A percentile compares a stretch with the other conserved stretches of the same genome.
Conservation (phyloP, 257 asterid genomes). For the Plantago ovata region DNA sequence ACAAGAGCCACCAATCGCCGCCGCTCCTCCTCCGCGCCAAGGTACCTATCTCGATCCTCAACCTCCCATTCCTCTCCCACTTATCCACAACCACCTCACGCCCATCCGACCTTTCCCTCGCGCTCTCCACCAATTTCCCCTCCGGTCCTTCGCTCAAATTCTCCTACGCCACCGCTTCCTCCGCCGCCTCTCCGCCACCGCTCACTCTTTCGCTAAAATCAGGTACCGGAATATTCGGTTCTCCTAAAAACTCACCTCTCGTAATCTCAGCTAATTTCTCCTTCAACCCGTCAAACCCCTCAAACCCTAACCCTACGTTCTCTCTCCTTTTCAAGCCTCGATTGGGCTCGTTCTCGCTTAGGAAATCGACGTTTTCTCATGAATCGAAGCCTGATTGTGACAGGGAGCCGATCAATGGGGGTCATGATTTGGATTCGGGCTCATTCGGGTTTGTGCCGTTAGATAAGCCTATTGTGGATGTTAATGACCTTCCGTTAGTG, state of each 20-base stretch:
- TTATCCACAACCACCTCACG: slow-evolving; percentile 78
- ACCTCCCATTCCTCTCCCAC: slow-evolving; percentile 73
- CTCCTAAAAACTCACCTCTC: slow-evolving; percentile 74
- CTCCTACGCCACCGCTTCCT: slow-evolving; percentile 45
- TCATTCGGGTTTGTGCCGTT: slow-evolving; percentile 63
- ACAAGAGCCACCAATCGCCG: slow-evolving; percentile 26
- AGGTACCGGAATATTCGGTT: slow-evolving; percentile 80
- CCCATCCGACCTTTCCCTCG: slow-evolving; percentile 77
- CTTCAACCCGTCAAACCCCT: slow-evolving; percentile 50
- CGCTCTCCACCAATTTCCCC: slow-evolving; percentile 68
- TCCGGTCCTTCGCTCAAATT: slow-evolving; percentile 76
- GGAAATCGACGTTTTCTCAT: slow-evolving; percentile 52
- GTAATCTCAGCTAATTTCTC: slow-evolving; percentile 71
- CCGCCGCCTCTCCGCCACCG: slow-evolving; percentile 42
- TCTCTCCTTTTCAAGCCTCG: slow-evolving; percentile 66
- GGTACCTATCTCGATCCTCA: slow-evolving; percentile 69
- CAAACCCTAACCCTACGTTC: slow-evolving; percentile 57
- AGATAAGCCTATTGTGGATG: slow-evolving; percentile 38
- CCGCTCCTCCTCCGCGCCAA: slow-evolving; percentile 79
- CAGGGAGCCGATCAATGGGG: slow-evolving; percentile 20
- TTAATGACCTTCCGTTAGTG: slow-evolving; percentile 40
- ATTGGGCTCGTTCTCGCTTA: slow-evolving; percentile 69
- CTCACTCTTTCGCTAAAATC: slow-evolving; percentile 65
- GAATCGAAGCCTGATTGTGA: slow-evolving; percentile 5
- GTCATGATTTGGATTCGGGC: slow-evolving; percentile 23